Percentiles rank a stretch among this genome's conserved stretches.
Conservation (phyloP, 106 monocot genomes). For the Allium cepa region DNA sequence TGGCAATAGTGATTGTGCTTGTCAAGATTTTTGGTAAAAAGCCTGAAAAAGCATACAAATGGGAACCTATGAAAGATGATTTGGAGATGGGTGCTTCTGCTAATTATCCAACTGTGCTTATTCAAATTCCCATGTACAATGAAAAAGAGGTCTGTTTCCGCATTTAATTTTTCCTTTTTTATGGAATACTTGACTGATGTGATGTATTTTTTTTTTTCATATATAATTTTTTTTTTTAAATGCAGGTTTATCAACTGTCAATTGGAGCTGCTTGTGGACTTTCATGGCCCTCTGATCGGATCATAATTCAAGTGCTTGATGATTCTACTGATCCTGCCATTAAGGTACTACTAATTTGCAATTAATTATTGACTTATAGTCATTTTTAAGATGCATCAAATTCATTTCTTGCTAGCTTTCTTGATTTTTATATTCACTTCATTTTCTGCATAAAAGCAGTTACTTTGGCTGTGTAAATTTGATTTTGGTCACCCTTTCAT, state of each 20-base stretch:
- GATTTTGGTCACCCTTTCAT: too few species aligned
- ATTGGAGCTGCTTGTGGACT: conserved; percentile 47
- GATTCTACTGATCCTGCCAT: conserved; percentile 42
- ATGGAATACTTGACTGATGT: background rate
- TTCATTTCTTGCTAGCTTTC: too few species aligned
- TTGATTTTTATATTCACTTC: too few species aligned
- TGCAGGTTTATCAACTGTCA: conserved; percentile 47
- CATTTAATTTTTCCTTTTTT: background rate
- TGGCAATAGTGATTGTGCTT: conserved; percentile 23
- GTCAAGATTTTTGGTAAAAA: conserved; percentile 25
- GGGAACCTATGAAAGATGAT: conserved; percentile 39
- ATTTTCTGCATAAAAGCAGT: too few species aligned
- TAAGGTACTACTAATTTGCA: conserved; percentile 20
- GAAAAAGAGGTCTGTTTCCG: conserved; percentile 23
- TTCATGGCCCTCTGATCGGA: conserved; percentile 46
- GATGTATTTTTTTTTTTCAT: background rate
- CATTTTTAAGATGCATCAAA: too few species aligned
- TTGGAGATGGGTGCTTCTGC: conserved; percentile 28
- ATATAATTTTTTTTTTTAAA: background rate
- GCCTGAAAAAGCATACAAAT: conserved; percentile 33
- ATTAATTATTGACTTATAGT: too few species aligned
- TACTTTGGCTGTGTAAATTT: too few species aligned
- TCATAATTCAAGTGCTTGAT: conserved; percentile 51
- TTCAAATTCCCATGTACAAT: conserved; percentile 57
- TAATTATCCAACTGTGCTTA: conserved; percentile 44